Conservation (phyloP, 1,139 yeast species). For the Candida pseudoviswanathii region DNA sequence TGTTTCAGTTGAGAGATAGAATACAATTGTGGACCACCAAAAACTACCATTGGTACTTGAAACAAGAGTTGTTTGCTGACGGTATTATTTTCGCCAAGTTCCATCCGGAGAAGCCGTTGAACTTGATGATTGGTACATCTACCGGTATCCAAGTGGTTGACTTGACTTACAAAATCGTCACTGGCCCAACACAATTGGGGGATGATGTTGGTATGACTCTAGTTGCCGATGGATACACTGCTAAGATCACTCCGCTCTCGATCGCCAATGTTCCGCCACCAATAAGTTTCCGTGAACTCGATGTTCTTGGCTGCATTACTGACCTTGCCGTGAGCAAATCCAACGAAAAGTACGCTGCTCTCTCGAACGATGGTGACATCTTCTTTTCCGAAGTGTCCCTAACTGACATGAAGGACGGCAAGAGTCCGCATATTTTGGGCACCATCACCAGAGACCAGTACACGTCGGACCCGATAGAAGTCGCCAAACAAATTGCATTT, state of each 20-base stretch:
- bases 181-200: conserved; percentile 72
- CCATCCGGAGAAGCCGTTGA: conserved; percentile 89
- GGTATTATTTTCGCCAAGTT: conserved; percentile 61
- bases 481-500: conserved; percentile 66
- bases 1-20: conserved; percentile 60
- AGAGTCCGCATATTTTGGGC: conserved; percentile 48
- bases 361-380: conserved; percentile 44
- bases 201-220: conserved; percentile 75
- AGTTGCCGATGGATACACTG: conserved; percentile 78
- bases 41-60: conserved; percentile 94
- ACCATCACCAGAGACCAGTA: conserved; percentile 29
- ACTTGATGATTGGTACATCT: conserved; percentile 64
- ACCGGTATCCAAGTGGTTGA: conserved; percentile 61
- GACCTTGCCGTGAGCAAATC: conserved; percentile 66
- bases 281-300: conserved; percentile 69
- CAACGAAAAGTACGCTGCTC: conserved; percentile 61
- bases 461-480: conserved; percentile 42
- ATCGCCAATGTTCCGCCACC: conserved; percentile 97
- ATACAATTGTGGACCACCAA: conserved; percentile 89
- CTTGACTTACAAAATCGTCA: conserved; percentile 61
- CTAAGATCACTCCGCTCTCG: conserved; percentile 79
- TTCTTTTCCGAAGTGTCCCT: conserved; percentile 24
- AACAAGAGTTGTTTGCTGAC: conserved; percentile 61
- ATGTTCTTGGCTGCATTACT: conserved; percentile 50
- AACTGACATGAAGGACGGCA: conserved; percentile 39